Evolutionary conservation across 108 stramenopile species (phyloP).

Genomic region (Poteriospumella lacustris): DNA sequence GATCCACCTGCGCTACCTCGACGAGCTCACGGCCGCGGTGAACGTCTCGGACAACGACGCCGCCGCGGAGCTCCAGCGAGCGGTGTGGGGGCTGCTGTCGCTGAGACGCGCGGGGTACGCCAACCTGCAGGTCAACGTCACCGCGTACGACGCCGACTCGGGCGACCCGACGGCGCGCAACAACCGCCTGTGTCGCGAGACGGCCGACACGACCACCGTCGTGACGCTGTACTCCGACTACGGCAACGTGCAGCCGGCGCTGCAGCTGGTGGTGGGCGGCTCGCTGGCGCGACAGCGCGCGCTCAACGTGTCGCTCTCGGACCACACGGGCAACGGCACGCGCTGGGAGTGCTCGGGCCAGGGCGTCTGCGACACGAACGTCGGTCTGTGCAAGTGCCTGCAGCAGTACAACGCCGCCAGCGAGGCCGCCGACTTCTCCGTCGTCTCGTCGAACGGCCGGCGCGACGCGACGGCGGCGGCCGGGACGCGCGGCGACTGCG

Average conservation of each 20-base stretch:
- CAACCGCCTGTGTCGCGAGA: background rate
- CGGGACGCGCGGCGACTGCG: constrained; percentile 15
- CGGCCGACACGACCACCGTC: background rate
- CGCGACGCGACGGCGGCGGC: no score
- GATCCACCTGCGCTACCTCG: constrained; percentile 1
- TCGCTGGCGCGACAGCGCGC: background rate
- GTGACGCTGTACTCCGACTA: background rate
- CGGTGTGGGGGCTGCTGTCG: background rate
- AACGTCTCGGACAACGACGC: background rate
- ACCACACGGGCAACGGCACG: background rate
- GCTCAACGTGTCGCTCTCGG: background rate
- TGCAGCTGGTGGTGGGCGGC: background rate
- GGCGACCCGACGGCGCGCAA: background rate
- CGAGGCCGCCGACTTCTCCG: no score
- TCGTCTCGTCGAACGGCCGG: no score
- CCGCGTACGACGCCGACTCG: background rate
- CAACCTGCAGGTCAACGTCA: background rate
- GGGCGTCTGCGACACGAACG: background rate
- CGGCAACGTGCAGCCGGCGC: background rate
- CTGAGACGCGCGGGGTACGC: background rate
- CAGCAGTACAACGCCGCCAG: background rate
- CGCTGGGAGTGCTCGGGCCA: constrained; percentile 12
- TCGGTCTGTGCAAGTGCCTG: constrained; percentile 12
- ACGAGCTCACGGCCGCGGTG: background rate
- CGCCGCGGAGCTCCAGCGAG: background rate